Conservation (phyloP, 2,329 filamentous ascomycete species). For the Arthrobotrys musiformis region DNA sequence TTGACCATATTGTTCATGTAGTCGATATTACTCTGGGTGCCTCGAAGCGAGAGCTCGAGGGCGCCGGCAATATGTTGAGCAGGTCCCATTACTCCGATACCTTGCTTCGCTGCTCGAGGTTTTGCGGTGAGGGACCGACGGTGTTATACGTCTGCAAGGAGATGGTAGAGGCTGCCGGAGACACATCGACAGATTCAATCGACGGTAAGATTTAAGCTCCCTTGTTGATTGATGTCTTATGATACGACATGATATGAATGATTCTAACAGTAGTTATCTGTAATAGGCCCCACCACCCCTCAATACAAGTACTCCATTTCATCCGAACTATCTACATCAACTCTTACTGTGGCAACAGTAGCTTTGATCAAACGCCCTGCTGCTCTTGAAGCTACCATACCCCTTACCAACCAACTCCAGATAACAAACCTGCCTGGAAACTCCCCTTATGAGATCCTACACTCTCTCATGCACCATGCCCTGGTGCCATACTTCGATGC, state of each 20-base stretch:
- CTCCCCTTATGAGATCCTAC: conserved; percentile 90
- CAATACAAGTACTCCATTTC: conserved; percentile 81
- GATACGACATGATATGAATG: background rate
- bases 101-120: conserved; percentile 84
- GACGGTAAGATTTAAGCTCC: conserved; percentile 22
- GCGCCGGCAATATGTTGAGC: conserved; percentile 83
- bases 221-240: background rate
- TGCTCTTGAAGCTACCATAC: conserved; percentile 83
- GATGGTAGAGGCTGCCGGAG: conserved; percentile 64
- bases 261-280: background rate
- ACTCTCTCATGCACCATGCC: conserved; percentile 89
- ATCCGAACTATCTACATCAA: conserved; percentile 80
- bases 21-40: conserved; percentile 80
- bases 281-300: conserved; percentile 42
- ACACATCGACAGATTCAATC: conserved; percentile 33
- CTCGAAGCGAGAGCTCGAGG: conserved; percentile 80
- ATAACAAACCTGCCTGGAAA: conserved; percentile 88
- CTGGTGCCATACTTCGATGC: conserved; percentile 97
- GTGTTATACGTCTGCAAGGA: conserved; percentile 94
- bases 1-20: conserved; percentile 77
- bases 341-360: conserved; percentile 84
- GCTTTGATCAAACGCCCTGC: conserved; percentile 89
- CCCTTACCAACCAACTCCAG: conserved; percentile 87
- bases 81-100: conserved; percentile 78
- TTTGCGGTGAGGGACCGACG: conserved; percentile 86